A percentile compares a stretch with the other conserved stretches of the same genome.
These are phyloP conservation scores for Backusella westeae DNA, from an alignment of 192 early-diverging fungal species.

Conservation along the genomic window DNA sequence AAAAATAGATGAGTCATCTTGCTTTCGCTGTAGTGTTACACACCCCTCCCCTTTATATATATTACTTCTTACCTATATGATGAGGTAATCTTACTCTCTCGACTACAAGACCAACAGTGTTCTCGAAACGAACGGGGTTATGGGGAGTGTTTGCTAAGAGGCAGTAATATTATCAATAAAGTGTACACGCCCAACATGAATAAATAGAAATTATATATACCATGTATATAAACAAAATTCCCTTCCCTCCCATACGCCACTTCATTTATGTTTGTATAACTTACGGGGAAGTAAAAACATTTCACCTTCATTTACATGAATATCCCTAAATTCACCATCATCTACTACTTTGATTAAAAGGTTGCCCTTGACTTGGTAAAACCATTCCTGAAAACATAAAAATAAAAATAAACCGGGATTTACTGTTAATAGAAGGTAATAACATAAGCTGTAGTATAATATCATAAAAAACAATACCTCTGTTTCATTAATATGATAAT, in stretches of 20 bases:
- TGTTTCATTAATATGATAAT: conserved; percentile 97
- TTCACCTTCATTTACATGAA: conserved; percentile 87
- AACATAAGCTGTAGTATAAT: neutral
- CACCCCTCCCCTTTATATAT: neutral
- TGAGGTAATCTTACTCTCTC: conserved; percentile 80
- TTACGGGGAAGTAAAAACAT: conserved; percentile 94
- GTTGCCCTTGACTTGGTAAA: conserved; percentile 91
- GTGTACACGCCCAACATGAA: neutral
- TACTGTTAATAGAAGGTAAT: neutral
- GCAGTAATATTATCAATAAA: neutral
- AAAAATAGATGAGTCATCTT: conserved; percentile 10
- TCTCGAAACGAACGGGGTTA: conserved; percentile 89
- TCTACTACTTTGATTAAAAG: conserved; percentile 92
- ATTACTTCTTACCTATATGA: conserved; percentile 52
- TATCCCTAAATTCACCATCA: conserved; percentile 75
- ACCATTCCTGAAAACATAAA: conserved; percentile 75
- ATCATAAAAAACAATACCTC: conserved; percentile 55
- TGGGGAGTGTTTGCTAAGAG: conserved; percentile 83
- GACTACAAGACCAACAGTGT: conserved; percentile 96
- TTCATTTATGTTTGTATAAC: conserved; percentile 2
- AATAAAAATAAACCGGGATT: neutral
- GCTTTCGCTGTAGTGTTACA: neutral
- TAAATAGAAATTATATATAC: neutral
- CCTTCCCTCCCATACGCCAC: neutral
- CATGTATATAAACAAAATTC: neutral